A percentile compares a stretch with the other conserved stretches of the same genome.
Conservation (phyloP, 2,329 filamentous ascomycete genomes). For the Decorospora gaudefroyi region DNA sequence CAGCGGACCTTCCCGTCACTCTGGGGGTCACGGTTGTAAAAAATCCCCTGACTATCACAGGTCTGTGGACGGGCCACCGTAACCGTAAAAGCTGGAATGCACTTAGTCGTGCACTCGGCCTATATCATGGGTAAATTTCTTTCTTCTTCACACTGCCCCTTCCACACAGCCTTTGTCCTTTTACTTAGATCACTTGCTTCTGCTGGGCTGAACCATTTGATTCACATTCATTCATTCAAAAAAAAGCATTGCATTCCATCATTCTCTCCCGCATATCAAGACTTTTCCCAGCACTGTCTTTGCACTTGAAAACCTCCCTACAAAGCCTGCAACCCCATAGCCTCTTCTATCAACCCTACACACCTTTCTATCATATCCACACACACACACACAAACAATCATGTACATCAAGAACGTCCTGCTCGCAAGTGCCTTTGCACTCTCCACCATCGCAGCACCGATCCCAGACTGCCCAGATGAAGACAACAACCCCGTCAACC, state of each 20-base stretch:
- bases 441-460: slow-evolving; percentile 46
- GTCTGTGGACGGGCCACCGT: slow-evolving; percentile 1
- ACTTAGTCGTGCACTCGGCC: slow-evolving; percentile 3
- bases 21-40: slow-evolving; percentile 1
- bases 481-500: background rate
- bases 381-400: slow-evolving; percentile 15
- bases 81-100: no score
- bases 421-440: slow-evolving; percentile 34
- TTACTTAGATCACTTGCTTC: slow-evolving; percentile 19
- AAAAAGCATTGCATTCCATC: background rate
- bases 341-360: background rate
- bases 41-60: slow-evolving; percentile 1
- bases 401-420: slow-evolving; percentile 35
- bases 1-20: slow-evolving; percentile 2
- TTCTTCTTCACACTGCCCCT: slow-evolving; percentile 17
- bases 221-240: slow-evolving; percentile 15
- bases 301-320: background rate
- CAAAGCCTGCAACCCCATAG: background rate
- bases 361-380: background rate
- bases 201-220: slow-evolving; percentile 17
- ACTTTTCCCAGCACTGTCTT: background rate
- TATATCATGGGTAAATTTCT: slow-evolving; percentile 18
- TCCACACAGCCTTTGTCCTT: slow-evolving; percentile 17
- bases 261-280: slow-evolving; percentile 1
- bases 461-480: slow-evolving; percentile 16